phyloP scores from a whole-genome alignment of 2,329 filamentous ascomycete species.

The Diaporthe caulivora region DNA sequence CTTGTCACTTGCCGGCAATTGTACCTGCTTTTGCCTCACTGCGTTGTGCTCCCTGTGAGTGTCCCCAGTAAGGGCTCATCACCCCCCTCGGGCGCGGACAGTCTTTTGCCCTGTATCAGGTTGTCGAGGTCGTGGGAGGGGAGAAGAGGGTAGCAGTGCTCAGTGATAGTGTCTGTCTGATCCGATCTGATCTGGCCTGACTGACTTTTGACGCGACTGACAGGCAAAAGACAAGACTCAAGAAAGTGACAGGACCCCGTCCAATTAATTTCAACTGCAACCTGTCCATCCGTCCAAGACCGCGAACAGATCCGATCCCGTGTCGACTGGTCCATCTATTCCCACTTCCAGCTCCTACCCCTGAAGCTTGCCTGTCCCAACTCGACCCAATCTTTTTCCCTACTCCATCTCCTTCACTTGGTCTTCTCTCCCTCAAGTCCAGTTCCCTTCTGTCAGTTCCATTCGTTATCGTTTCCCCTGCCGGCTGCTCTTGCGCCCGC shows the following conservation, averaged over 20 bases:
- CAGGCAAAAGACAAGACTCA: conserved; percentile 16
- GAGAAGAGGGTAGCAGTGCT: not conserved
- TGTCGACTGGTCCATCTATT: conserved; percentile 32
- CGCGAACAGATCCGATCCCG: conserved; percentile 31
- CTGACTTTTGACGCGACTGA: not conserved
- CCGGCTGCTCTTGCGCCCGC: conserved; percentile 25
- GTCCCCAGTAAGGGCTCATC: conserved; percentile 1
- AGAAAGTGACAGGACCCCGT: conserved; percentile 34
- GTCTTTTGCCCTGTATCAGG: conserved; percentile 15
- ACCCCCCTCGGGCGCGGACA: conserved; percentile 1
- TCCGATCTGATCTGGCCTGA: conserved; percentile 4
- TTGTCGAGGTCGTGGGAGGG: not conserved
- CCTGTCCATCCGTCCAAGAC: conserved; percentile 30
- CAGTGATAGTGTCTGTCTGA: conserved; percentile 17
- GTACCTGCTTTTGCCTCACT: not conserved
- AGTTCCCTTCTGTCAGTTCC: conserved; percentile 6
- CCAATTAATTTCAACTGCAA: conserved; percentile 39
- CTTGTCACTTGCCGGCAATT: conserved; percentile 12
- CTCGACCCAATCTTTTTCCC: conserved; percentile 23
- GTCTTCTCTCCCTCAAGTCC: not conserved
- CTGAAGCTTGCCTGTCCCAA: conserved; percentile 38
- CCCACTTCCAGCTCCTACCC: conserved; percentile 36
- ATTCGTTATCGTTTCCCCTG: conserved; percentile 12
- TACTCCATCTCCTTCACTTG: conserved; percentile 10
- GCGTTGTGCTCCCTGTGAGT: conserved; percentile 16